Percentiles rank a stretch among this genome's conserved stretches.
These are phyloP conservation scores for Gaultheria prostrata DNA, from an alignment of 148 eudicot species.

Conservation along the genomic window DNA sequence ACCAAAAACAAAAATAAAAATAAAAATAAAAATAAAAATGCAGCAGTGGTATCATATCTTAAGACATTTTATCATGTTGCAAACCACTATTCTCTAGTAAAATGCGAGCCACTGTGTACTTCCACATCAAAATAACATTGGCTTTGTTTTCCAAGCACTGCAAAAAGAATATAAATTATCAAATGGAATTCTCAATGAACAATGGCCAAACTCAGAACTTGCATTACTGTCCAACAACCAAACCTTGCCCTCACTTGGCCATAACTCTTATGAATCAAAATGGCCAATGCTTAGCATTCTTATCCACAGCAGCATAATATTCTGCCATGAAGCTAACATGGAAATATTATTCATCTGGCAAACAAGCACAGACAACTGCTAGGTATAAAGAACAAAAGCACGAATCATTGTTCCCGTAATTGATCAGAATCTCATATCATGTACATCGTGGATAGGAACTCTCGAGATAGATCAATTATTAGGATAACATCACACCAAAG, in stretches of 20 bases:
- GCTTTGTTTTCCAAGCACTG: background rate
- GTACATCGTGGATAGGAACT: background rate
- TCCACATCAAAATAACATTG: background rate
- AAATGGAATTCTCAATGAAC: background rate
- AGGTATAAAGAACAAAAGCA: background rate
- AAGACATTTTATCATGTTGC: background rate
- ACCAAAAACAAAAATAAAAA: too few species aligned
- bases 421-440: conserved; percentile 2
- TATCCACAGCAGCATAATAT: background rate
- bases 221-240: background rate
- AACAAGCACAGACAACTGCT: background rate
- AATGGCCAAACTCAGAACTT: background rate
- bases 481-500: conserved; percentile 6
- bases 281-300: background rate
- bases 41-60: background rate
- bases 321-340: background rate
- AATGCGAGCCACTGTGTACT: background rate
- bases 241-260: background rate
- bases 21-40: too few species aligned
- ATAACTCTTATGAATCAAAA: background rate
- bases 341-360: background rate
- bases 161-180: background rate
- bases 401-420: background rate
- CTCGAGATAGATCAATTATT: background rate
- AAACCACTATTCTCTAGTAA: background rate